Evolutionary conservation across 2,329 filamentous ascomycete species (phyloP).

Genomic region (Claviceps citrina): DNA sequence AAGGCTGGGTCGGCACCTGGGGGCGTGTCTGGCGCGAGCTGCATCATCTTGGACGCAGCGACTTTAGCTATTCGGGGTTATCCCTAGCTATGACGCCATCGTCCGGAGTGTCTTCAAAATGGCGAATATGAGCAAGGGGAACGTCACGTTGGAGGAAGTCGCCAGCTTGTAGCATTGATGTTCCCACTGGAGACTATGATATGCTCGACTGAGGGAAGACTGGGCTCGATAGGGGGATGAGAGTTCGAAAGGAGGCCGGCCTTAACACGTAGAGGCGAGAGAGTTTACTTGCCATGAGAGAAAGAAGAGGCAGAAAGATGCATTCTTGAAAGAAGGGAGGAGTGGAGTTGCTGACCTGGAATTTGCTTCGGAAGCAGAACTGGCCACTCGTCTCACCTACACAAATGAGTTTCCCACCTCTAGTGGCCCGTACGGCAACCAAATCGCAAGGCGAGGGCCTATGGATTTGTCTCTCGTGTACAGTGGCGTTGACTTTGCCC

Average conservation of each 20-base stretch:
- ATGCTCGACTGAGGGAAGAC: constrained; percentile 46
- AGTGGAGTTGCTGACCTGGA: background rate
- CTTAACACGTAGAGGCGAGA: constrained; percentile 39
- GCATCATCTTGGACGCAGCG: constrained; percentile 47
- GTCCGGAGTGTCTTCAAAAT: constrained; percentile 46
- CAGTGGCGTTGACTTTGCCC: constrained; percentile 46
- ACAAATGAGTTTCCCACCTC: constrained; percentile 49
- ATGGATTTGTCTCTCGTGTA: constrained; percentile 52
- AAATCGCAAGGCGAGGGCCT: constrained; percentile 44
- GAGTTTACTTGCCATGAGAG: no score
- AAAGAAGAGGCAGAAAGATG: no score
- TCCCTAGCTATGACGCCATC: constrained; percentile 45
- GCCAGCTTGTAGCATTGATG: constrained; percentile 46
- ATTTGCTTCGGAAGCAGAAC: constrained; percentile 42
- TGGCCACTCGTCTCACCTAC: constrained; percentile 47
- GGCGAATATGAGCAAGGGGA: constrained; percentile 38
- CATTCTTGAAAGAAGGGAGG: no score
- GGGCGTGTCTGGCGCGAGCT: constrained; percentile 44
- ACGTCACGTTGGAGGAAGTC: constrained; percentile 39
- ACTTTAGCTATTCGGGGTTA: constrained; percentile 49
- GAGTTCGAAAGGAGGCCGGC: constrained; percentile 37
- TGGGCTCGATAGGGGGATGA: constrained; percentile 45
- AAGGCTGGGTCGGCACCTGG: constrained; percentile 38
- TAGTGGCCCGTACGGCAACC: constrained; percentile 41
- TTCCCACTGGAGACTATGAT: constrained; percentile 44